A percentile compares a stretch with the other conserved stretches of the same genome.
These are phyloP conservation scores for Euphorbia schlechtendalii DNA, from an alignment of 441 rosid species.

Conservation along the genomic window DNA sequence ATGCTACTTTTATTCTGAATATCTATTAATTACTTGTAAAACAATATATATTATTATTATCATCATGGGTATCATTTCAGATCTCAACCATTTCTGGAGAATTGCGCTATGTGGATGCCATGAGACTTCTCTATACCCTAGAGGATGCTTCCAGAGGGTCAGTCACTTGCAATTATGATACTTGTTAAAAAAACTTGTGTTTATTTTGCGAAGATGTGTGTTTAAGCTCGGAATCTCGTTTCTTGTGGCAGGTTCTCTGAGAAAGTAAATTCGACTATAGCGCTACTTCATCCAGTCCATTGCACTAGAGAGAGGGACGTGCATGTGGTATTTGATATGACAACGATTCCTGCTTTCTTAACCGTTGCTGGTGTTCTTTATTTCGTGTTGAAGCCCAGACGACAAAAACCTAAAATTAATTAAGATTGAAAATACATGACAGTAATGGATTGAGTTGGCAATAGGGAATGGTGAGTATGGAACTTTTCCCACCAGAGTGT, in stretches of 20 bases:
- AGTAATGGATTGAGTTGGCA: conserved; percentile 12
- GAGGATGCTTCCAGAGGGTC: conserved; percentile 78
- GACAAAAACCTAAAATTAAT: conserved; percentile 90
- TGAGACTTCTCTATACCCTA: conserved; percentile 60
- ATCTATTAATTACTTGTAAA: neutral
- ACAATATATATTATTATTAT: neutral
- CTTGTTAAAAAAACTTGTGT: neutral
- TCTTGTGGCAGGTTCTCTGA: conserved; percentile 55
- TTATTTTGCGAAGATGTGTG: neutral
- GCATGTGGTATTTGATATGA: conserved; percentile 59
- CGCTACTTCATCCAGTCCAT: conserved; percentile 77
- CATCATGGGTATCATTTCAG: too few relatives aligned
- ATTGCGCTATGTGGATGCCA: conserved; percentile 71
- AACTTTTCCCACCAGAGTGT: conserved; percentile 4
- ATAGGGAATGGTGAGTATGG: conserved; percentile 5
- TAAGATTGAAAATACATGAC: conserved; percentile 25
- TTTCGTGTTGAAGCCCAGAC: conserved; percentile 66
- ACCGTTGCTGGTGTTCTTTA: conserved; percentile 53
- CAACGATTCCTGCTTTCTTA: conserved; percentile 77
- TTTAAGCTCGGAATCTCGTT: conserved; percentile 2
- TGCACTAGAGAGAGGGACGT: conserved; percentile 78
- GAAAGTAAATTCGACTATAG: conserved; percentile 74
- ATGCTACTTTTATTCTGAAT: neutral
- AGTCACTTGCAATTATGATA: conserved; percentile 18
- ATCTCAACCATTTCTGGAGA: conserved; percentile 72